Evolutionary conservation across 805 yeast genomes (phyloP), one percentile per base, ranked within the genome.

Genomic region (Jamesozyma hellenica): DNA sequence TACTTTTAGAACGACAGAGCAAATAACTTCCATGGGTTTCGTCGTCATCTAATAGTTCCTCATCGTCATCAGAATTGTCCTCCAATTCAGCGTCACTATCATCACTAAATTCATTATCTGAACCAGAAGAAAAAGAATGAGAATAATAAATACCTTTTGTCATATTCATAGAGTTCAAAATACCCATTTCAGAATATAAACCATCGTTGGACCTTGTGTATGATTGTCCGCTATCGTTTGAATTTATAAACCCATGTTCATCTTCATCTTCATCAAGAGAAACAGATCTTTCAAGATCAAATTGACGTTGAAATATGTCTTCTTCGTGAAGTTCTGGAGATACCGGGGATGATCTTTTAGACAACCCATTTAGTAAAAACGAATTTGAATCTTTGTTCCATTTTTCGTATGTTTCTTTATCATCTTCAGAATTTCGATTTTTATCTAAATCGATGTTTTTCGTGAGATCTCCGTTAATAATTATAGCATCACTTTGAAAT

Each of bases 171-270:
- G 50, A 32, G 9, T 41, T 44, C 4, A 49, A 57, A 2, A 58
- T 56, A 27, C 55, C 49, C 56, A 60, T 55, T 47, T 50, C 61
- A 36, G 50, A 54, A 47, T 81, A 80, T 40, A 80, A 58, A 5
- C 84, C 80, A 50, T 78, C 75, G 31, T 69, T 63, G 18, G 70
- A 67, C 54, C 75, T 79, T 39, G 76, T 75, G 57, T 82, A 82
- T 1, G 84, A 77, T 53, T 74, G 76, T 0, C 90, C 90, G 52
- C 82, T 90, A 56, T 82, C 90, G 52, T 82, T 80, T 1, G 90
- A 88, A 53, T 82, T 88, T 49, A 74, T 75, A 51, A 82, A 80
- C 44, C 79, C 87, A 21, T 21, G 8, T 6, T 21, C 8, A 8
- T 21, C 23, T 21, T 21, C 23, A 21, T 21, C 23, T 5, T 21